phyloP scores from a whole-genome alignment of 2,329 filamentous ascomycete genomes.

The Anisogramma anomala region DNA sequence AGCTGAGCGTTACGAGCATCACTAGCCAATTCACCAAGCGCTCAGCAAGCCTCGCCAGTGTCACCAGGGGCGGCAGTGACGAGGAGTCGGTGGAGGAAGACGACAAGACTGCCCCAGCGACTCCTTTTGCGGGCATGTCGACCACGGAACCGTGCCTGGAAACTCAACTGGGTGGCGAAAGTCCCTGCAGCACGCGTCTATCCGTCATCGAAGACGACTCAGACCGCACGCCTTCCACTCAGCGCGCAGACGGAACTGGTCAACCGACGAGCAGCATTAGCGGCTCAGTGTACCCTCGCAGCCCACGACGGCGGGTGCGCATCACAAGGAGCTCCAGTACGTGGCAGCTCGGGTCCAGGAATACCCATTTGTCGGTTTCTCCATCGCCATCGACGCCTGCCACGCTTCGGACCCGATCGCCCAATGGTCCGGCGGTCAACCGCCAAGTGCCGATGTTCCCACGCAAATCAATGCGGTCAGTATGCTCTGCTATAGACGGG shows the following conservation, averaged over 20 bases:
- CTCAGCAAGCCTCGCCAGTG: slow-evolving; percentile 43
- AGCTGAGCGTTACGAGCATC: slow-evolving; percentile 73
- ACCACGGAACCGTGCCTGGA: not conserved
- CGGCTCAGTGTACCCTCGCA: not conserved
- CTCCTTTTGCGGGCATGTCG: not conserved
- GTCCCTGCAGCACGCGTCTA: not conserved
- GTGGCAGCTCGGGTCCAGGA: slow-evolving; percentile 8
- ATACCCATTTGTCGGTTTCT: not conserved
- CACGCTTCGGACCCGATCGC: slow-evolving; percentile 15
- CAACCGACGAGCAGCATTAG: not conserved
- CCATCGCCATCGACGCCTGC: slow-evolving; percentile 2
- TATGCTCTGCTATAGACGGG: slow-evolving; percentile 7
- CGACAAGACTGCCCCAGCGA: not conserved
- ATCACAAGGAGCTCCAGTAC: slow-evolving; percentile 11
- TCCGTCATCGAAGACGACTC: slow-evolving; percentile 11
- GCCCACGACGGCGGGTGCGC: slow-evolving; percentile 5
- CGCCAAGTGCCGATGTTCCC: slow-evolving; percentile 13
- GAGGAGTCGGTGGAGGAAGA: slow-evolving; percentile 19
- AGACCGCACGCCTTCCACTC: slow-evolving; percentile 3
- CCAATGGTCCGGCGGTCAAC: slow-evolving; percentile 17
- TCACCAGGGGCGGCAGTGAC: slow-evolving; percentile 21
- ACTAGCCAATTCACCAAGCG: slow-evolving; percentile 64
- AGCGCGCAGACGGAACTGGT: not conserved
- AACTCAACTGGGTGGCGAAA: not conserved
- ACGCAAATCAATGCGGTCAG: slow-evolving; percentile 12